A percentile compares a stretch with the other conserved stretches of the same genome.
phyloP scores from a whole-genome alignment of 2,329 filamentous ascomycete species.

The Claviceps sp. region DNA sequence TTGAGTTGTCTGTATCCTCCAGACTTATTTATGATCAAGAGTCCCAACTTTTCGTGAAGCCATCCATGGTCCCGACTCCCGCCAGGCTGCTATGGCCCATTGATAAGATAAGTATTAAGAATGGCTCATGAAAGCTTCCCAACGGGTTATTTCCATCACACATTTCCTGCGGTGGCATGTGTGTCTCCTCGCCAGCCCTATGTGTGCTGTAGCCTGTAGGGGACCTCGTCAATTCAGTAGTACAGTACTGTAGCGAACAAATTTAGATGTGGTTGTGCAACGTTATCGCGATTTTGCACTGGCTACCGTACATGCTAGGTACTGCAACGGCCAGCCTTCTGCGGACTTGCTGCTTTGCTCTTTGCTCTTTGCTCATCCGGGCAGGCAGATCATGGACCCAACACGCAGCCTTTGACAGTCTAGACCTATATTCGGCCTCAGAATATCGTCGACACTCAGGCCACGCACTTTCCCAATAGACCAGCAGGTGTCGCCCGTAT shows the following conservation, averaged over 20 bases:
- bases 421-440: slow-evolving; percentile 29
- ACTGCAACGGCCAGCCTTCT: not conserved
- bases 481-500: slow-evolving; percentile 39
- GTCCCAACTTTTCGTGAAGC: no score
- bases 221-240: not conserved
- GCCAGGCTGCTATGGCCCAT: no score
- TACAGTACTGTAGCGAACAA: not conserved
- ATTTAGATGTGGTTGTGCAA: not conserved
- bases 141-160: not conserved
- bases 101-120: not conserved
- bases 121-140: not conserved
- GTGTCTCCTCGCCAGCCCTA: not conserved
- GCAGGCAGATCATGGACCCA: slow-evolving; percentile 32
- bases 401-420: slow-evolving; percentile 32
- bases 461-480: slow-evolving; percentile 29
- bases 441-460: slow-evolving; percentile 31
- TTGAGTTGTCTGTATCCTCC: no score
- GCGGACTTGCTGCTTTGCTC: not conserved
- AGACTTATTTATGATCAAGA: no score
- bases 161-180: not conserved
- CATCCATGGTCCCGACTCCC: no score
- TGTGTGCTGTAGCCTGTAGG: not conserved
- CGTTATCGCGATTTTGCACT: not conserved
- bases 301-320: not conserved
- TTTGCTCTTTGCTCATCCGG: slow-evolving; percentile 8